These are phyloP conservation scores for Hansenula sp. DNA, from an alignment of 1,139 yeast species.

Conservation along the genomic window DNA sequence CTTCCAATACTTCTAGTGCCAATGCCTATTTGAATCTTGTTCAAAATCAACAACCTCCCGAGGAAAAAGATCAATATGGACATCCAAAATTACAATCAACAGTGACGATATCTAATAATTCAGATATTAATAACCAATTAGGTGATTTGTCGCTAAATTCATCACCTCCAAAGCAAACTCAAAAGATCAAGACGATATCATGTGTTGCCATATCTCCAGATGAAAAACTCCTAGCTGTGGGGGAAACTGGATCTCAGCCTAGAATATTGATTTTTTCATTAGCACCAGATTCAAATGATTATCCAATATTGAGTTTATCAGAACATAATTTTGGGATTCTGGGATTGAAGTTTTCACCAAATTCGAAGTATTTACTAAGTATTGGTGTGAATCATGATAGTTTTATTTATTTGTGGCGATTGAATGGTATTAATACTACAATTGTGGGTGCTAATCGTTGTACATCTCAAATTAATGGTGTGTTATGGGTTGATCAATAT, in stretches of 20 bases:
- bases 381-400: conserved; percentile 66
- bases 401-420: conserved; percentile 54
- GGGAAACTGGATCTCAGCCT: conserved; percentile 66
- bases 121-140: conserved; percentile 1
- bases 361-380: conserved; percentile 50
- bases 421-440: conserved; percentile 23
- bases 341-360: conserved; percentile 51
- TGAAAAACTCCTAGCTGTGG: conserved; percentile 51
- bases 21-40: conserved; percentile 32
- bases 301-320: conserved; percentile 46
- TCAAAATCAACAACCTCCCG: conserved; percentile 9
- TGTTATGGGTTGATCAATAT: conserved; percentile 46
- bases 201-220: conserved; percentile 56
- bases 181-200: conserved; percentile 47
- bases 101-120: conserved; percentile 2
- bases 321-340: conserved; percentile 66
- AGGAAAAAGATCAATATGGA: conserved; percentile 9
- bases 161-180: conserved; percentile 27
- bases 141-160: conserved; percentile 10
- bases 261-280: conserved; percentile 55
- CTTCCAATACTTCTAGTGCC: conserved; percentile 18
- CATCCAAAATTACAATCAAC: conserved; percentile 4
- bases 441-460: conserved; percentile 53
- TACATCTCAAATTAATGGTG: conserved; percentile 48
- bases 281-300: conserved; percentile 41